These are phyloP conservation scores for Leishmania braziliensis DNA, from an alignment of 208 protist species.

Conservation along the genomic window DNA sequence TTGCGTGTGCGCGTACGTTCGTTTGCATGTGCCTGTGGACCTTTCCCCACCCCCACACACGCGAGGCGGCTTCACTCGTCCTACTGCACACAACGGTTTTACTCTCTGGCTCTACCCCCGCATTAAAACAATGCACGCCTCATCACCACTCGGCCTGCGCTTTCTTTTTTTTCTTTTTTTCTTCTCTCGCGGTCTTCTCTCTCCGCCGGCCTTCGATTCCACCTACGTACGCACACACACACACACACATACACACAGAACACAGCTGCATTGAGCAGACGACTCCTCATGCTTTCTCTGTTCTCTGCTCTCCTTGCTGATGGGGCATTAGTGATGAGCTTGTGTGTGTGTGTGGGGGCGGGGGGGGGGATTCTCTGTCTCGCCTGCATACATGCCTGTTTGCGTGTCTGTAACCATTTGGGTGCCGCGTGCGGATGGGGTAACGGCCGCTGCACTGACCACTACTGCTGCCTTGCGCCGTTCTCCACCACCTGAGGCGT, in stretches of 20 bases:
- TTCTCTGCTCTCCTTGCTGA: background rate
- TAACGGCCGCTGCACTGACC: background rate
- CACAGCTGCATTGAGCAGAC: background rate
- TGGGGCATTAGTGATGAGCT: background rate
- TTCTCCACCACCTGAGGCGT: background rate
- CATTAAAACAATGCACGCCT: background rate
- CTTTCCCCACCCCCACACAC: background rate
- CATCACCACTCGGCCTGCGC: too few relatives aligned
- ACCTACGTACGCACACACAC: background rate
- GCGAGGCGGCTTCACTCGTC: background rate
- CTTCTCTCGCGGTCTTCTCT: too few relatives aligned
- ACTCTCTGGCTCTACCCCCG: background rate
- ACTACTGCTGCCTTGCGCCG: background rate
- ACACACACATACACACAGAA: background rate
- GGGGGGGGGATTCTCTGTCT: background rate
- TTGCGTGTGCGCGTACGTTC: background rate
- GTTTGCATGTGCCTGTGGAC: background rate
- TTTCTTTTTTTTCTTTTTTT: background rate
- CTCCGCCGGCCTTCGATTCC: background rate
- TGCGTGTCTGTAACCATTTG: constrained; percentile 1
- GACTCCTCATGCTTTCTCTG: background rate
- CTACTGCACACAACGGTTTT: background rate
- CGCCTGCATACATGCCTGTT: background rate
- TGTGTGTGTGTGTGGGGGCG: background rate
- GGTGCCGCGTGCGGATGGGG: background rate